phyloP scores from a whole-genome alignment of 306 rosid genomes.

The Acacia confusa region DNA sequence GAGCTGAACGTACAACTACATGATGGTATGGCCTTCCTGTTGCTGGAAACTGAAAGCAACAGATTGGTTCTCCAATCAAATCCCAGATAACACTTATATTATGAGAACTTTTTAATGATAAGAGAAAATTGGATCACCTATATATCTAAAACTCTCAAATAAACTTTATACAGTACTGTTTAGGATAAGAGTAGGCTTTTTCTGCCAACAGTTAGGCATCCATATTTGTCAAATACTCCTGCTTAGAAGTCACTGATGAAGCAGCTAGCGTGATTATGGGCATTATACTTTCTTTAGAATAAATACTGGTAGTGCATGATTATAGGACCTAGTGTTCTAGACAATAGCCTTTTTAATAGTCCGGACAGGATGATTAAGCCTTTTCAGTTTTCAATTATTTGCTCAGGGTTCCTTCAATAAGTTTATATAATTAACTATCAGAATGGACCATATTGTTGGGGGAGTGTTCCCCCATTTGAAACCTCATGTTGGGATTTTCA shows the following conservation, averaged over 20 bases:
- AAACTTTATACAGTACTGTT: no score
- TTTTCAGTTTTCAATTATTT: slow-evolving; percentile 33
- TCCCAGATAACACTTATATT: no score
- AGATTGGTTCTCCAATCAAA: neutral
- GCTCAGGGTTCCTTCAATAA: slow-evolving; percentile 18
- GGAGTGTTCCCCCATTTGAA: slow-evolving; percentile 53
- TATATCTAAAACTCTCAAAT: no score
- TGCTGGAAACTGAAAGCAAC: neutral
- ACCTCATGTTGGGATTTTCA: slow-evolving; percentile 45
- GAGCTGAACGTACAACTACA: neutral
- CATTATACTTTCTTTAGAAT: neutral
- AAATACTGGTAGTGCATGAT: neutral
- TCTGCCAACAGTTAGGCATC: slow-evolving; percentile 3
- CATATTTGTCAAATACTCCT: slow-evolving; percentile 12
- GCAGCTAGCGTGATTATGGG: neutral
- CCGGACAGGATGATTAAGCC: slow-evolving; percentile 34
- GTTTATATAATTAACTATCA: neutral
- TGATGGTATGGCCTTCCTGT: neutral
- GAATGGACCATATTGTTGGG: slow-evolving; percentile 28
- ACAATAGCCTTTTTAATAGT: slow-evolving; percentile 22
- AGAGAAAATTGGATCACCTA: no score
- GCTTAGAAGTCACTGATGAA: neutral
- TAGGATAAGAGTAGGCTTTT: no score
- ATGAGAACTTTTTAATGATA: no score
- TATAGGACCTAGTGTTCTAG: slow-evolving; percentile 13